phyloP scores from a whole-genome alignment of 2,329 filamentous ascomycete genomes.

The Stagonosporopsis cucurbitacearum region DNA sequence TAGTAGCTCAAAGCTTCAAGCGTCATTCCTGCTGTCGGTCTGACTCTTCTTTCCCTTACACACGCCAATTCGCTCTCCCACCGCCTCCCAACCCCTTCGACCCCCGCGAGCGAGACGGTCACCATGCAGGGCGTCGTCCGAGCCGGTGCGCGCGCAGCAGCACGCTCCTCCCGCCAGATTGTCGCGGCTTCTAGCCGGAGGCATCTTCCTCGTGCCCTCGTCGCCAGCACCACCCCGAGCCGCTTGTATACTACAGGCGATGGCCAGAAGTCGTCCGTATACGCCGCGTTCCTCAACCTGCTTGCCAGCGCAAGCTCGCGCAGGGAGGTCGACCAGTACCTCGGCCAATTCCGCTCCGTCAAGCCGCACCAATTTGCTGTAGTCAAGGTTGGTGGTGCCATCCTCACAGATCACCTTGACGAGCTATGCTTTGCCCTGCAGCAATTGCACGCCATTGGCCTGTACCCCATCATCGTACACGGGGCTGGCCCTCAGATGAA shows the following conservation, averaged over 20 bases:
- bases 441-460: constrained; percentile 91
- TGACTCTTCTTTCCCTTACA: constrained; percentile 25
- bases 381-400: constrained; percentile 97
- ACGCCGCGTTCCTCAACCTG: constrained; percentile 82
- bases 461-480: constrained; percentile 95
- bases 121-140: constrained; percentile 50
- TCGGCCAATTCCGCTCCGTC: constrained; percentile 95
- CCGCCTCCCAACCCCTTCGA: constrained; percentile 25
- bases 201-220: constrained; percentile 42
- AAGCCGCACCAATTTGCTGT: constrained; percentile 97
- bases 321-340: constrained; percentile 95
- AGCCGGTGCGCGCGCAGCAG: constrained; percentile 46
- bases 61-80: constrained; percentile 30
- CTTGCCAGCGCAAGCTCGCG: constrained; percentile 96
- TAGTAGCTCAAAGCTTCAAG: constrained; percentile 24
- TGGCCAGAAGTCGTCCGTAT: constrained; percentile 45
- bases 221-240: constrained; percentile 34
- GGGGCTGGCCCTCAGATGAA: constrained; percentile 96
- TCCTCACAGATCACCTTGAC: constrained; percentile 91
- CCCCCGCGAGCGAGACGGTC: constrained; percentile 34
- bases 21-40: constrained; percentile 28
- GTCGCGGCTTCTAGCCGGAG: constrained; percentile 36
- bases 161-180: constrained; percentile 45
- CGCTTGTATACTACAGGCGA: constrained; percentile 45
- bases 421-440: constrained; percentile 87